These are phyloP conservation scores for Hygrocybe punicea DNA, from an alignment of 768 basidiomycete genomes.

Conservation along the genomic window DNA sequence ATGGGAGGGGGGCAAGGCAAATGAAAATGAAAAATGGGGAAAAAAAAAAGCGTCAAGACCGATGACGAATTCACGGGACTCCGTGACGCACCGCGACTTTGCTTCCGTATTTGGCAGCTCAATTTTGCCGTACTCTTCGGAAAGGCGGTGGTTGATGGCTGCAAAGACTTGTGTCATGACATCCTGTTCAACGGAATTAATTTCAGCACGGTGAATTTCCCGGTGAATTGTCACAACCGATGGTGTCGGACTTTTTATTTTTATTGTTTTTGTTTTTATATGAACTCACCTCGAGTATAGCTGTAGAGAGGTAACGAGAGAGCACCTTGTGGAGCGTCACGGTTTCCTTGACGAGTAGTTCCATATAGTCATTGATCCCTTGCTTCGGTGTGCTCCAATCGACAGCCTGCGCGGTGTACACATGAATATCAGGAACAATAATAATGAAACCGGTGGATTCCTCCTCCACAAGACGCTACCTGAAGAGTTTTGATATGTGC, in stretches of 20 bases:
- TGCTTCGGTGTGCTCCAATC: constrained; percentile 70
- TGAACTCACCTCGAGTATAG: constrained; percentile 84
- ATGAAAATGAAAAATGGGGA: too few relatives aligned
- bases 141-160: constrained; percentile 85
- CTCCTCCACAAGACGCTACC: constrained; percentile 39
- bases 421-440: too few relatives aligned
- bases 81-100: constrained; percentile 65
- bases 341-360: constrained; percentile 90
- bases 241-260: too few relatives aligned
- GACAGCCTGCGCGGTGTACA: constrained; percentile 67
- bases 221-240: background rate
- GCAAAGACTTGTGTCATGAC: constrained; percentile 96
- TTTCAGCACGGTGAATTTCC: constrained; percentile 3
- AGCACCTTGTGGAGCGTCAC: constrained; percentile 94
- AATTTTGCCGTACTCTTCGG: constrained; percentile 79
- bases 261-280: too few relatives aligned
- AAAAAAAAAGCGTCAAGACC: background rate
- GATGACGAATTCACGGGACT: background rate
- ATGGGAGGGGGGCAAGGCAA: too few relatives aligned
- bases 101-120: constrained; percentile 81
- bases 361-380: constrained; percentile 84
- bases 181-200: constrained; percentile 45
- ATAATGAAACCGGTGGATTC: too few relatives aligned
- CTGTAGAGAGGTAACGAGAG: constrained; percentile 77
- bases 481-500: constrained; percentile 83